Evolutionary conservation across 768 basidiomycete species (phyloP), one percentile per base, ranked within the genome.

Genomic region (Rhizopogon sp.): DNA sequence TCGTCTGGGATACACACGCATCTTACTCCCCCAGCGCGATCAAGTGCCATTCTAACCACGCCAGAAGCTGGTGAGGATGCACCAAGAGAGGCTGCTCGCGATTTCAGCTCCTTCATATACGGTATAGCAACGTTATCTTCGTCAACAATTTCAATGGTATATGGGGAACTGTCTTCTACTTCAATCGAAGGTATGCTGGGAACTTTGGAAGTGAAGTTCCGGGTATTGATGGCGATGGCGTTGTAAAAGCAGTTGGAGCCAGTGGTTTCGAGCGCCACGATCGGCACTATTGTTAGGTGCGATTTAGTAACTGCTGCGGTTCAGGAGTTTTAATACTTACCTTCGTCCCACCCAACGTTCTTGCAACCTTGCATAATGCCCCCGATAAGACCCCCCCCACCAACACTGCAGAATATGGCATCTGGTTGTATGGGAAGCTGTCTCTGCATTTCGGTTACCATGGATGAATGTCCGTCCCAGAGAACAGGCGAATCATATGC

Each of bases 401-500:
- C 90, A 11, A 90, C 86, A 51, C 83, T 84, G 63, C 89, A 90
- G 56, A 90, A 82, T 42, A 91, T 83, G 0, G 86, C 87, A 55
- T 84, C 80, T 6, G 89, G 88, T 60, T 77, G 79, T 39, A 60
- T 57, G 1, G 68, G 67, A 5, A 90, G 71, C 58, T 89, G 85
- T 9, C 66, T 62, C 16, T 73, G 65, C 42, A 89, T 81, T 63
- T 91, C 90, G 14, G 70, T 62, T 40, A 91, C 73, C 77, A 91
- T 83, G 16, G 87, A 85, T n/a, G 82, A 77, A 62, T 90, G 87
- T 1, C 90, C 90, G 63, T 84, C 77, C 89, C 89, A 90, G 13
- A 91, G 52, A 3, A 77, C 65, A 6, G 81, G 79, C 61, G 89
- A 74, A 43, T 90, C 86, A 57, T 88, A 90, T 5, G 89, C 80